Percentiles rank a stretch among this genome's conserved stretches.
Evolutionary conservation across 148 eudicot genomes (phyloP).

Genomic region (Mesembryanthemum crystallinum): DNA sequence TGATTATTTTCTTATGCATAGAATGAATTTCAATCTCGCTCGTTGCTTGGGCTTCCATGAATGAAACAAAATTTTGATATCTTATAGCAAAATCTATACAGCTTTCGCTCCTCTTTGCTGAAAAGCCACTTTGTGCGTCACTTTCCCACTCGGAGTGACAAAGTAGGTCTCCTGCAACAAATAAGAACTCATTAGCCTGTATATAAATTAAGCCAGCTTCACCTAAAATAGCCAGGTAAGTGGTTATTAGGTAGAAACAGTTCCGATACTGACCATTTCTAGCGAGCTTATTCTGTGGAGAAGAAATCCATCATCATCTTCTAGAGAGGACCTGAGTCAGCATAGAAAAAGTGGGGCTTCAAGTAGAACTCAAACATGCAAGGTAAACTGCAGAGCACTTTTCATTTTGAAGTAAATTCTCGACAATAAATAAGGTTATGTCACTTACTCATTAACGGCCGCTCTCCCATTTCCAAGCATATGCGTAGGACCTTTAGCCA

Average conservation of each 20-base stretch:
- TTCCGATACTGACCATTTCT: conserved; percentile 43
- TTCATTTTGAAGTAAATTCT: too few relatives aligned
- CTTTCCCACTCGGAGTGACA: conserved; percentile 41
- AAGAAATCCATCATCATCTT: conserved; percentile 40
- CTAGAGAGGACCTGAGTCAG: conserved; percentile 21
- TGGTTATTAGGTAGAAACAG: too few relatives aligned
- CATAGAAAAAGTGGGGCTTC: not conserved
- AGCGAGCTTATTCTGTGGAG: conserved; percentile 53
- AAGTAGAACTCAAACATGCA: not conserved
- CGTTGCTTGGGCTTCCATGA: too few relatives aligned
- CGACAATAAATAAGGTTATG: not conserved
- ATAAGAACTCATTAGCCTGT: not conserved
- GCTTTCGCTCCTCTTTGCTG: conserved; percentile 40
- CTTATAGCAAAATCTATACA: conserved; percentile 22
- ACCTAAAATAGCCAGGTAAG: not conserved
- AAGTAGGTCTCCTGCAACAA: conserved; percentile 43
- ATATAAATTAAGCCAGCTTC: not conserved
- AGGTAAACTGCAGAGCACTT: not conserved
- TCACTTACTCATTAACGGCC: conserved; percentile 23
- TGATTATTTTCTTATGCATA: too few relatives aligned
- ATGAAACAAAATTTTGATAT: too few relatives aligned
- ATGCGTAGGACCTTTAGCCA: conserved; percentile 27
- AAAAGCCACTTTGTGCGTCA: conserved; percentile 27
- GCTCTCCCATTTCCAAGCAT: conserved; percentile 21
- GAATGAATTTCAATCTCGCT: too few relatives aligned